Base-by-base conservation (phyloP, 192 early-diverging fungal genomes). In the Backusella circina region DNA sequence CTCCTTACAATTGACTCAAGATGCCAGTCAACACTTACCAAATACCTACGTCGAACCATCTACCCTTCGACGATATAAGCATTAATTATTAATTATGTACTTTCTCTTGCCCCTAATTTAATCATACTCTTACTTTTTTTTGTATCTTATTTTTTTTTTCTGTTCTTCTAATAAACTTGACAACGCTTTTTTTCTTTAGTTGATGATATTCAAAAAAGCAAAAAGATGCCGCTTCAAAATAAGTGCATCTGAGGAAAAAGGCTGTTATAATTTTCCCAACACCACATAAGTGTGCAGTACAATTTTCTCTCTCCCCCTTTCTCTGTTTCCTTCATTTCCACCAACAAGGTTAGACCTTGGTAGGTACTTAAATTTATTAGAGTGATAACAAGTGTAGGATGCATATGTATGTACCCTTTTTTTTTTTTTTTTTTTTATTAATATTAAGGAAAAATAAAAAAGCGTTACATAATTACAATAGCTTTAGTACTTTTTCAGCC, bases 1-100 rank as follows among this genome's bases (percentile, higher is more conserved):
- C 35, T 67, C 51, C 8, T 32, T 78, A 16, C 72, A 78, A n/a
- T 68, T 47, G n/a, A 21, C 54, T 44, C 69, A 30, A 31, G 28
- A 71, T 61, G 54, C 54, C 26, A 61, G 26, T 28, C 21, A 61
- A 5, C 54, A 23, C 26, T 61, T 61, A 61, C 67, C 32, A 68
- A 36, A 68, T 68, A 68, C 67, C 67, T 68, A 33, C 10, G 21
- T 23, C 21, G 67, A 68, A 68, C 67, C 67, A 38, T 68, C 54
- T 28, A 61, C 54, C 12, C 54, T 61, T 61, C 54, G 54, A 26
- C 54, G 67, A 37, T 68, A 33, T 10, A 61, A 61, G 26, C 54
- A 33, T 33, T 33, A 33, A 66, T 33, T 61, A 61, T 28, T 61
- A 61, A 61, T 38, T 37, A 36, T 68, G n/a, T 67, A 67, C 35